Base-by-base conservation (phyloP, 129 eudicot species). In the Flaveria brownii region DNA sequence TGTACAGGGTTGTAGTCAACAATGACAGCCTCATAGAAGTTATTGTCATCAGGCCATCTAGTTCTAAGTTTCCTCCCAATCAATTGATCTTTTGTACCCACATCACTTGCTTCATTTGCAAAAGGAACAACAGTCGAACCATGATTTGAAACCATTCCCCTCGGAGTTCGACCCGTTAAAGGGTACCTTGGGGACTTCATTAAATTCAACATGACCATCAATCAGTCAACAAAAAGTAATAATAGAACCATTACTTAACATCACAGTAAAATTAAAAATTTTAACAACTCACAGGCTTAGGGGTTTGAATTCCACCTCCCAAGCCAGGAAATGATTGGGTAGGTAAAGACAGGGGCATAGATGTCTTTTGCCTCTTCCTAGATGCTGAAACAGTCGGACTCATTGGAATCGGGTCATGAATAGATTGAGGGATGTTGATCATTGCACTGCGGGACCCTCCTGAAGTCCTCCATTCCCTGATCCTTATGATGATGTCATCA, bases 401-500 rank as follows among this genome's bases (percentile, higher is more conserved):
- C 46, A 82, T 74, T 70, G 92, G 66, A 56, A 78, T 66, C 22
- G 87, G 88, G 75, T 85, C 89, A 80, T 84, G 88, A 30, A 87
- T 66, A 84, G 91, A 82, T 67, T 88, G 91, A 51, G 91, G 85
- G 15, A 86, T 81, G 82, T 61, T 79, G 63, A 82, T 71, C 84
- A 83, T 84, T 47, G 84, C 69, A 71, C 77, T 82, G 50, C 82
- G 91, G 77, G 70, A 86, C 45, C 92, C 96, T 54, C 92, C 90
- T 42, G 96, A 81, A 67, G 88, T 79, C 85, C 99, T 86, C 97
- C 99, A 95, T 81, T 95, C 97, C 81, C 99, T 86, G 79, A 95
- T 95, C 71, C 91, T 83, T 79, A 83, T 85, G 70, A 95, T 89
- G 71, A 85, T 82, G 57, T 91, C 96, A 84, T 95, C 99, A n/a